Base-by-base conservation (phyloP, 2,329 filamentous ascomycete species). In the Fusarium sp. region DNA sequence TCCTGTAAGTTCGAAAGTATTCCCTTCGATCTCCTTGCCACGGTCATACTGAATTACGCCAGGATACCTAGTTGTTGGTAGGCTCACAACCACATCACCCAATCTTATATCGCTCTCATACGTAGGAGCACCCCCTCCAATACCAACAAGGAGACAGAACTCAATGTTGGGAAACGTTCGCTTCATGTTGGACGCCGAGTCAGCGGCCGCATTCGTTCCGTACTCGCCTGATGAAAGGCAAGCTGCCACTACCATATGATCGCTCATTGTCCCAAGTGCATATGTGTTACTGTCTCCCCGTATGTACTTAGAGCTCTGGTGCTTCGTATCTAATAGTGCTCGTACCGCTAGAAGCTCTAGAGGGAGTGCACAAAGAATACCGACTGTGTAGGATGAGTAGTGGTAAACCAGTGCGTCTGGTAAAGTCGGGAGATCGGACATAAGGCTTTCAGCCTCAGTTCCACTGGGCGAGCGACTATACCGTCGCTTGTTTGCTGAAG, bases 271-370 rank as follows among this genome's bases (percentile, higher is more conserved):
- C 0, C 44, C 44, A 0, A 30, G 9, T 14, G 44, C n/a, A 1
- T 46, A 46, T 10, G 10, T 28, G 7, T 46, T 46, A 26, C 44
- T 46, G 13, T 46, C 44, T 32, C 24, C 44, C 11, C n/a, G 8
- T 6, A 32, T 19, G 3, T 32, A 32, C 0, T 28, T 1, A 0
- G 10, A 4, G 2, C 4, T 11, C 0, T 30, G 24, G 5, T 46
- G 44, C 1, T 15, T 32, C 0, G n/a, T 7, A 15, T 55, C 44
- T 1, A 55, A 49, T 1, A 55, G 24, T 0, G 24, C 43, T 0
- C 44, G 8, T 2, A 55, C 6, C 3, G 52, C 43, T 2, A 49
- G 47, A 1, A 49, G 52, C 0, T 55, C 52, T 5, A 39, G 26
- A 1, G 52, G 13, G 0, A 55, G 35, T 0, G 44, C 33, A 1